Base-by-base conservation (phyloP, 2,329 filamentous ascomycete species). In the Elsinoe batatas region DNA sequence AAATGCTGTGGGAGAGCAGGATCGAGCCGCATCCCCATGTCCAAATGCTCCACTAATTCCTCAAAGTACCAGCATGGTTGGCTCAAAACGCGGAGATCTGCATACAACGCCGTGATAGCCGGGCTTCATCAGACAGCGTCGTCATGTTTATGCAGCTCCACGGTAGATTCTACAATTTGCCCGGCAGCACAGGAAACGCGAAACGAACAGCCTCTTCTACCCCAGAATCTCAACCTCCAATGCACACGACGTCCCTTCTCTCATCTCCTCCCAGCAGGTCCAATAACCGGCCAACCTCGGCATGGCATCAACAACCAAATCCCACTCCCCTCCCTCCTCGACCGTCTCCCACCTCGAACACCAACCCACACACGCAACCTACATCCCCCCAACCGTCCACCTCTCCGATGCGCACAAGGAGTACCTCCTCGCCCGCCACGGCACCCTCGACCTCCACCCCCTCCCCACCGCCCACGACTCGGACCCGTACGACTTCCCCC, bases 401-500 rank as follows among this genome's bases (percentile, higher is more conserved):
- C 66, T 77, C 12, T 66, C 73, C 5, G 65, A 69, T 47, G 71
- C 73, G 53, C 75, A 78, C 60, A 69, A 71, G 13, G 69, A 77
- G 43, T 81, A 79, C 63, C 69, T 81, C 4, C 64, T 80, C 10
- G 60, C 71, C 30, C 70, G 73, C 55, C 78, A 81, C 71, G 78
- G 78, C 49, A 80, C 76, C 0, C 62, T 79, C 20, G 72, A 79
- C 17, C 71, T 81, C 3, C 75, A 79, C 47, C 79, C 79, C 1
- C 64, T 81, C 12, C 79, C 79, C 1, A 71, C 71, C 32, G 71
- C 72, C 61, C 71, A 71, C 35, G 72, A 74, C 55, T 74, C 73
- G 2, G 78, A 81, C 62, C 79, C 78, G 0, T 79, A 78, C 63
- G 81, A 81, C 58, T 81, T 77, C 77, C 71, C 76, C 1, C 63